Conservation (phyloP, 1,139 yeast genomes). For the Zygosaccharomyces sapae region DNA sequence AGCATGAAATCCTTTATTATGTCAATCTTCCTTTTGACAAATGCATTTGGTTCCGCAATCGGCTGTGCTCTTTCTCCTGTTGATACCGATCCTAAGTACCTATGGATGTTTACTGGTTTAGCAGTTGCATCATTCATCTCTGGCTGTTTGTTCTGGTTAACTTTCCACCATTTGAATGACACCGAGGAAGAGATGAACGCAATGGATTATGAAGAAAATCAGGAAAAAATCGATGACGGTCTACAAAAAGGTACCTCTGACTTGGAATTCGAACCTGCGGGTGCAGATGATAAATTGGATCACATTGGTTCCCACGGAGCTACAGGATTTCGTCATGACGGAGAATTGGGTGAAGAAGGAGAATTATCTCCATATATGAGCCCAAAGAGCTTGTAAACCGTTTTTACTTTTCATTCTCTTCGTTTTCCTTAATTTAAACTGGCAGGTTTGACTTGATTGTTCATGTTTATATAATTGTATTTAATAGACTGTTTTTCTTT, state of each 20-base stretch:
- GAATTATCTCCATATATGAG: slow-evolving; percentile 3
- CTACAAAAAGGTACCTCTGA: not conserved
- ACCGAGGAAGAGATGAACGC: slow-evolving; percentile 59
- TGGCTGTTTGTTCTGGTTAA: slow-evolving; percentile 59
- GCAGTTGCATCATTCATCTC: slow-evolving; percentile 56
- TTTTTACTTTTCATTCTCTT: too few species aligned
- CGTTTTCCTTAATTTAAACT: too few species aligned
- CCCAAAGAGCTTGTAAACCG: slow-evolving; percentile 2
- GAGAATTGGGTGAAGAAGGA: not conserved
- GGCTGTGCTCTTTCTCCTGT: slow-evolving; percentile 70
- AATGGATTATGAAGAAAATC: slow-evolving; percentile 41
- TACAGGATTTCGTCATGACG: not conserved
- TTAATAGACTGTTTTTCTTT: not conserved
- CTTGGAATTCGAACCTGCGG: slow-evolving; percentile 6
- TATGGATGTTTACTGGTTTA: slow-evolving; percentile 63
- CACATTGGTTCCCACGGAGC: not conserved
- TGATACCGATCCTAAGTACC: slow-evolving; percentile 61
- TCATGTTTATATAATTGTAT: not conserved
- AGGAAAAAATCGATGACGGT: slow-evolving; percentile 14
- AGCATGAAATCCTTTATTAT: slow-evolving; percentile 64
- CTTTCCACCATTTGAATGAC: slow-evolving; percentile 53
- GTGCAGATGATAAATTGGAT: not conserved
- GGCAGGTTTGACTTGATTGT: not conserved
- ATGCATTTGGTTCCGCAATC: slow-evolving; percentile 65
- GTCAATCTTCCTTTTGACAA: slow-evolving; percentile 59